A percentile compares a stretch with the other conserved stretches of the same genome.
Evolutionary conservation across 805 yeast genomes (phyloP).

Genomic region (Metschnikowia gelsemii): DNA sequence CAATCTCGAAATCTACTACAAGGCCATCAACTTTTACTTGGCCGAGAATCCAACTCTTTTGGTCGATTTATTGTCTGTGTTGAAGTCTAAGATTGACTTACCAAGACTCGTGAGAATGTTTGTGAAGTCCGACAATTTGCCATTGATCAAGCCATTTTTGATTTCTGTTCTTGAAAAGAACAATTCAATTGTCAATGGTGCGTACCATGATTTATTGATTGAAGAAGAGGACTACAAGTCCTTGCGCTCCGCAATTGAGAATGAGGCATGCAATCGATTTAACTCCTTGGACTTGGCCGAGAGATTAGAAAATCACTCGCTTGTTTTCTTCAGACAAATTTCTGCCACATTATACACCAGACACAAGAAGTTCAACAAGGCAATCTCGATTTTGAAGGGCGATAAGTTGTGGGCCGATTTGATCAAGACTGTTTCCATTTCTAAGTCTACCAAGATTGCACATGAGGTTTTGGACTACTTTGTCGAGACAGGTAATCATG

Average conservation of each 20-base stretch:
- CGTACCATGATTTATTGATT: slow-evolving; percentile 90
- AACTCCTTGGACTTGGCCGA: slow-evolving; percentile 91
- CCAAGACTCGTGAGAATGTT: slow-evolving; percentile 94
- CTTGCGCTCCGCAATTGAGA: slow-evolving; percentile 79
- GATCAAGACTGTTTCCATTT: slow-evolving; percentile 84
- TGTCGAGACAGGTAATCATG: slow-evolving; percentile 95
- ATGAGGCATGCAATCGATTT: slow-evolving; percentile 75
- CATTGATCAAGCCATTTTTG: slow-evolving; percentile 92
- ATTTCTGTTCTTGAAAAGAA: slow-evolving; percentile 89
- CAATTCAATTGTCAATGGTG: slow-evolving; percentile 86
- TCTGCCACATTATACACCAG: slow-evolving; percentile 93
- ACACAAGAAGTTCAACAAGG: slow-evolving; percentile 90
- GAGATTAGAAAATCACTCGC: slow-evolving; percentile 86
- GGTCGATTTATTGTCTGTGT: slow-evolving; percentile 78
- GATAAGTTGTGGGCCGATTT: slow-evolving; percentile 96
- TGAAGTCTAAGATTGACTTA: slow-evolving; percentile 87
- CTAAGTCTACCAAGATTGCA: slow-evolving; percentile 76
- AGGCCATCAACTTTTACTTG: slow-evolving; percentile 93
- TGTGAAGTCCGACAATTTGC: slow-evolving; percentile 92
- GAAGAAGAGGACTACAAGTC: slow-evolving; percentile 97
- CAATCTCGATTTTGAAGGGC: slow-evolving; percentile 81
- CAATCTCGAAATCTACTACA: slow-evolving; percentile 93
- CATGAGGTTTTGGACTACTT: slow-evolving; percentile 87
- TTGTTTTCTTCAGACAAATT: slow-evolving; percentile 92
- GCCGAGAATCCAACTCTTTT: slow-evolving; percentile 88